Conservation (phyloP, 176 grass and related monocot genomes). For the Oryza officinalis region DNA sequence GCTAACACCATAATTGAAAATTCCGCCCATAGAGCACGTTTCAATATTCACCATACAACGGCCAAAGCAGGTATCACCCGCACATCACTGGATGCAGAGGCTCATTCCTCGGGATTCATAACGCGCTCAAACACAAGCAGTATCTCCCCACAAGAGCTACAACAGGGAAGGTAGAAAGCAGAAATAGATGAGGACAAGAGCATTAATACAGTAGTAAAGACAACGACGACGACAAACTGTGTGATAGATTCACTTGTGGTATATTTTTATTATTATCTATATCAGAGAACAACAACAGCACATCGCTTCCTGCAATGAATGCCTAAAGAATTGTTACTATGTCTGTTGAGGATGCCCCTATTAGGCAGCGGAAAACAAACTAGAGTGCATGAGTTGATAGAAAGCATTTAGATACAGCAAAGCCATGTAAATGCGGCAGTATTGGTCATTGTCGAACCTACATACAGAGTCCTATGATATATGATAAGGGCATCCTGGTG, state of each 20-base stretch:
- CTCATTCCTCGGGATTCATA: background rate
- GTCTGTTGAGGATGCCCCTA: no score
- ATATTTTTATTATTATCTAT: background rate
- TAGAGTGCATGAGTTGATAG: no score
- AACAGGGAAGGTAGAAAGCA: background rate
- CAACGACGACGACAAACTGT: background rate
- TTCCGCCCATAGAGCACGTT: slow-evolving; percentile 59
- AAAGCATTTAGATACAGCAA: background rate
- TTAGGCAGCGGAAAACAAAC: no score
- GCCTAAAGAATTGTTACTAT: background rate
- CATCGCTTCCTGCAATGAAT: background rate
- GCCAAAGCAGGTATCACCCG: slow-evolving; percentile 19
- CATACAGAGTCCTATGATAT: background rate
- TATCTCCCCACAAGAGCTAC: background rate
- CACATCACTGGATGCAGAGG: background rate
- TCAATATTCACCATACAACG: slow-evolving; percentile 62
- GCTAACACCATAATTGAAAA: slow-evolving; percentile 61
- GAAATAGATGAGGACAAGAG: background rate
- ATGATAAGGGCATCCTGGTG: background rate
- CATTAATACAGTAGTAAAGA: background rate
- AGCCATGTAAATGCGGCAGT: background rate
- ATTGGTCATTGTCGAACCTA: background rate
- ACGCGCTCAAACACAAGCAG: background rate
- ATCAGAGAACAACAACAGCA: background rate
- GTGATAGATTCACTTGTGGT: background rate